Evolutionary conservation across 2,329 filamentous ascomycete genomes (phyloP).

Genomic region (Monosporascus sp.): DNA sequence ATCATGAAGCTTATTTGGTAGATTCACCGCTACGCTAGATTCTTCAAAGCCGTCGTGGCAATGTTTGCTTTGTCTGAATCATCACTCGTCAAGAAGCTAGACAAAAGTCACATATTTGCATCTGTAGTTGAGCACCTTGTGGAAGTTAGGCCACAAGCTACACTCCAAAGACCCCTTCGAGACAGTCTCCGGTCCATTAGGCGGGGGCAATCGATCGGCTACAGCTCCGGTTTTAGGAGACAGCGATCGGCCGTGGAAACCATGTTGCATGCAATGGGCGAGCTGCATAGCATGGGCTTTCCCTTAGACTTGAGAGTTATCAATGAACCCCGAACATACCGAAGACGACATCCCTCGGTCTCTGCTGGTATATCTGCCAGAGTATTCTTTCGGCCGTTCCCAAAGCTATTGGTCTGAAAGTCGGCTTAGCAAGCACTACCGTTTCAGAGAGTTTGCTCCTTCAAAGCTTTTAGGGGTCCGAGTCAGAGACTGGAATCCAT

Average conservation of each 20-base stretch:
- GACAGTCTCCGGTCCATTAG: slow-evolving; percentile 5
- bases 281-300: slow-evolving; percentile 2
- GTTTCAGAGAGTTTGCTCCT: slow-evolving; percentile 17
- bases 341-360: neutral
- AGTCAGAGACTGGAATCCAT: slow-evolving; percentile 12
- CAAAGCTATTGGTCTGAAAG: slow-evolving; percentile 32
- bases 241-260: slow-evolving; percentile 4
- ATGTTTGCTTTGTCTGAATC: neutral
- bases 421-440: slow-evolving; percentile 18
- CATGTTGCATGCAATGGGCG: slow-evolving; percentile 1
- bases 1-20: too few relatives aligned
- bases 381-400: slow-evolving; percentile 37
- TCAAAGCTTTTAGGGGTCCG: slow-evolving; percentile 22
- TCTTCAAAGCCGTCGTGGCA: too few relatives aligned
- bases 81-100: neutral
- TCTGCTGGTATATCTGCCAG: slow-evolving; percentile 26
- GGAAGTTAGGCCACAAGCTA: slow-evolving; percentile 24
- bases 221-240: slow-evolving; percentile 4
- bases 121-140: slow-evolving; percentile 10
- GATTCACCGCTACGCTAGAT: too few relatives aligned
- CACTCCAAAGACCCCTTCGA: slow-evolving; percentile 15
- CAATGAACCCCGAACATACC: slow-evolving; percentile 4
- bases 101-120: slow-evolving; percentile 1
- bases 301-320: slow-evolving; percentile 3
- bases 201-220: neutral